phyloP scores from a whole-genome alignment of 1,139 yeast species.

The Candida sp. region DNA sequence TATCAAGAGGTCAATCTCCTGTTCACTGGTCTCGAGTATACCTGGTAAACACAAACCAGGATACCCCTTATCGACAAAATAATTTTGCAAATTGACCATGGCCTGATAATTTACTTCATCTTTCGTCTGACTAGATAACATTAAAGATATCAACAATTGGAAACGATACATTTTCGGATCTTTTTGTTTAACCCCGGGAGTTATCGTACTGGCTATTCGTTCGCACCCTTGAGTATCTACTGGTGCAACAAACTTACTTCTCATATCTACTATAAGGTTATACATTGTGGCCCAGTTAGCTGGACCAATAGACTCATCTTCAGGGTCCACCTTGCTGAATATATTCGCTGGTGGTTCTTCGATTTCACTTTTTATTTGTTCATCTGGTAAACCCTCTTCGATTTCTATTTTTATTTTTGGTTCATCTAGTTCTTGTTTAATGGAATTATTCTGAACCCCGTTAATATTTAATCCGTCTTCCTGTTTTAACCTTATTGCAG shows the following conservation, averaged over 20 bases:
- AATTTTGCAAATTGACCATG: conserved; percentile 56
- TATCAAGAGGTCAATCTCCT: conserved; percentile 62
- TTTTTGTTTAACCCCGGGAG: conserved; percentile 19
- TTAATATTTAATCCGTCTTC: background rate
- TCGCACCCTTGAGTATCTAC: conserved; percentile 93
- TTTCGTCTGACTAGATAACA: conserved; percentile 91
- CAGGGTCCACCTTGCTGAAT: conserved; percentile 12
- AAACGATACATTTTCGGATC: conserved; percentile 54
- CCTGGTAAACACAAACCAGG: conserved; percentile 31
- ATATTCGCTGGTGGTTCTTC: conserved; percentile 8
- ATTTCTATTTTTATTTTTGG: conserved; percentile 8
- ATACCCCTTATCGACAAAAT: conserved; percentile 29
- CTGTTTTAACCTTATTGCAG: background rate
- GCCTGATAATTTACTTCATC: conserved; percentile 83
- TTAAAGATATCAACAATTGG: conserved; percentile 73
- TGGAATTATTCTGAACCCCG: background rate
- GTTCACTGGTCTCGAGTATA: conserved; percentile 45
- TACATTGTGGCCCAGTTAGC: conserved; percentile 54
- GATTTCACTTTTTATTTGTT: too few relatives aligned
- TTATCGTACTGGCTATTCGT: conserved; percentile 54
- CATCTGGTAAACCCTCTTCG: too few relatives aligned
- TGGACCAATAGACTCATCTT: conserved; percentile 25
- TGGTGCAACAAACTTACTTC: conserved; percentile 64
- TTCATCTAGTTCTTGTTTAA: background rate
- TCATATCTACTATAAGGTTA: conserved; percentile 60